Base-by-base conservation (phyloP, 2,329 filamentous ascomycete genomes). In the Cladophialophora exuberans region DNA sequence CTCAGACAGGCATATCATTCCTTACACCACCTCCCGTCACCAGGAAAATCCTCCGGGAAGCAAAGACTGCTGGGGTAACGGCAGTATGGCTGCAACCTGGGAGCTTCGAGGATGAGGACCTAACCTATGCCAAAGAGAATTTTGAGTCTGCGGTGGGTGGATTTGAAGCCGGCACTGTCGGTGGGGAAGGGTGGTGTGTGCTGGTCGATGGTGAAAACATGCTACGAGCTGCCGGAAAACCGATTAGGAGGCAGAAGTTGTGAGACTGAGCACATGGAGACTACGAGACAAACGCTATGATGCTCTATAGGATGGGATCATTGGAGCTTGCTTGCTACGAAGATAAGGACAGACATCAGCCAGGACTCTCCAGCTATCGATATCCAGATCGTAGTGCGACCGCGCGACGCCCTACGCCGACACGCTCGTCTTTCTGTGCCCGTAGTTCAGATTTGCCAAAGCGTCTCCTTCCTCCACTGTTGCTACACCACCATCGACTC, bases 41-140 rank as follows among this genome's bases (percentile, higher is more conserved):
- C 1, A 80, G 86, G 56, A 75, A 84, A 65, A 77, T 95, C 6
- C 76, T 97, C 35, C 78, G 85, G 59, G 88, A 96, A 71, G 94
- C 93, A 0, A 88, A 86, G 71, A 77, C 82, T 52, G 78, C 88
- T 9, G 86, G 91, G 2, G 76, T 96, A 39, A 80, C 83, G 15
- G 82, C 89, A 22, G 85, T 96, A 4, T 96, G 90, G 88, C 75
- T 97, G 62, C 94, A 97, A 74, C 94, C 94, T 0, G 94, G 93
- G 1, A 92, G 85, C 13, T 97, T 88, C 68, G 85, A 96, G 69
- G 83, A 88, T 47, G 83, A 84, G 54, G 87, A 90, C 18, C 69
- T 96, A 59, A 75, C 80, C 35, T 91, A 83, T 70, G 90, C 89
- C 2, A 76, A 79, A 57, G 76, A 75, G 41, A 80, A 87, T 61